Evolutionary conservation across 148 eudicot genomes (phyloP).

Genomic region (Rhododendron molle): DNA sequence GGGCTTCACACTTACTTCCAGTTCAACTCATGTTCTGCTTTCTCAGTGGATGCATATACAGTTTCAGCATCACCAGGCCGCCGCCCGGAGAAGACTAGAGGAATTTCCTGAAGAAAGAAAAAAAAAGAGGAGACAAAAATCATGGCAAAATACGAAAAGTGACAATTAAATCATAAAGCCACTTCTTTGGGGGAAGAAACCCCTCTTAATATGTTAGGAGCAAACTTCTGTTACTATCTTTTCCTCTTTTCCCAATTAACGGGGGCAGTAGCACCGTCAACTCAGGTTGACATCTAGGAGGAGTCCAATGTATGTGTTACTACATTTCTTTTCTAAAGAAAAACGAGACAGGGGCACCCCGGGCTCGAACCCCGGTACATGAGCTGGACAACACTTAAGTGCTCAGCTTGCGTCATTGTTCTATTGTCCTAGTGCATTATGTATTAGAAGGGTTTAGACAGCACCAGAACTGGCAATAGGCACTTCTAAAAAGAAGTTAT

Average conservation of each 20-base stretch:
- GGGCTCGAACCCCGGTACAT: neutral
- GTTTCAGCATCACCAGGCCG: conserved; percentile 87
- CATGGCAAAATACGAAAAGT: neutral
- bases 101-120: conserved; percentile 59
- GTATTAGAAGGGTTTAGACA: neutral
- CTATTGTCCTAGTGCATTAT: neutral
- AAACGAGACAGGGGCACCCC: neutral
- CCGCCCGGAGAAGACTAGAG: conserved; percentile 60
- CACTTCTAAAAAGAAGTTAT: neutral
- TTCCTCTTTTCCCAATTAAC: neutral
- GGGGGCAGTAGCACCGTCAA: neutral
- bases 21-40: conserved; percentile 76
- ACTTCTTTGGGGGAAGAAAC: neutral
- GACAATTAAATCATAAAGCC: neutral
- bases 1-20: conserved; percentile 68
- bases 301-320: neutral
- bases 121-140: neutral
- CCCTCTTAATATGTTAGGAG: neutral
- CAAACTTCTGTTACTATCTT: neutral
- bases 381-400: neutral
- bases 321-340: neutral
- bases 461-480: neutral
- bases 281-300: neutral
- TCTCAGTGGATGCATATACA: conserved; percentile 81
- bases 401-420: neutral